Evolutionary conservation across 441 rosid species (phyloP).

Genomic region (Bocquillonia castaneifolia): DNA sequence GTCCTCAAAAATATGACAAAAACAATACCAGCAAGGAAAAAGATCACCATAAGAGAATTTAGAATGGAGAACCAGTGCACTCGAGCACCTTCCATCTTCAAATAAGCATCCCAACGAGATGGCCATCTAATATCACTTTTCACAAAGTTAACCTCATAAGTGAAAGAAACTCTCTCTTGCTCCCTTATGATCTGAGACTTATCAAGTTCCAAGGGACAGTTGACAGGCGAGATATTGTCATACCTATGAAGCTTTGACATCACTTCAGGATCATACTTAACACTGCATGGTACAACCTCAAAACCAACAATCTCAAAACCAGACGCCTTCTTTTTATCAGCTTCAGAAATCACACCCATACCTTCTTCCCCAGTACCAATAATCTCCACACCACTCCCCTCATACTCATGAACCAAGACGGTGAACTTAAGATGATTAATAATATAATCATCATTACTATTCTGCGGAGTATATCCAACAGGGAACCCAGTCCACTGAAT

Average conservation of each 20-base stretch:
- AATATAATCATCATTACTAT: slow-evolving; percentile 74
- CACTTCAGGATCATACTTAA: slow-evolving; percentile 47
- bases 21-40: slow-evolving; percentile 89
- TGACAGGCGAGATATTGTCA: slow-evolving; percentile 48
- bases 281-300: slow-evolving; percentile 88
- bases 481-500: slow-evolving; percentile 98
- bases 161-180: slow-evolving; percentile 72
- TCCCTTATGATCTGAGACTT: slow-evolving; percentile 83
- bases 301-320: slow-evolving; percentile 92
- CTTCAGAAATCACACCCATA: slow-evolving; percentile 74
- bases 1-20: slow-evolving; percentile 90
- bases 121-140: slow-evolving; percentile 86
- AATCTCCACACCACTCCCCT: slow-evolving; percentile 73
- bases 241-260: slow-evolving; percentile 65
- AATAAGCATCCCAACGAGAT: slow-evolving; percentile 93
- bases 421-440: slow-evolving; percentile 87
- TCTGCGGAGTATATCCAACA: slow-evolving; percentile 68
- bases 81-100: slow-evolving; percentile 94
- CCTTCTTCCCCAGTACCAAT: slow-evolving; percentile 97
- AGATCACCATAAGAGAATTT: slow-evolving; percentile 90
- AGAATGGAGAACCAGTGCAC: slow-evolving; percentile 95
- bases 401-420: slow-evolving; percentile 85
- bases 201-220: slow-evolving; percentile 69
- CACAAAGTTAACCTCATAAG: slow-evolving; percentile 86
- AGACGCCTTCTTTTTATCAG: slow-evolving; percentile 62